These are phyloP conservation scores for Paramecium sexaurelia DNA, from an alignment of 73 alveolate species.

Conservation along the genomic window DNA sequence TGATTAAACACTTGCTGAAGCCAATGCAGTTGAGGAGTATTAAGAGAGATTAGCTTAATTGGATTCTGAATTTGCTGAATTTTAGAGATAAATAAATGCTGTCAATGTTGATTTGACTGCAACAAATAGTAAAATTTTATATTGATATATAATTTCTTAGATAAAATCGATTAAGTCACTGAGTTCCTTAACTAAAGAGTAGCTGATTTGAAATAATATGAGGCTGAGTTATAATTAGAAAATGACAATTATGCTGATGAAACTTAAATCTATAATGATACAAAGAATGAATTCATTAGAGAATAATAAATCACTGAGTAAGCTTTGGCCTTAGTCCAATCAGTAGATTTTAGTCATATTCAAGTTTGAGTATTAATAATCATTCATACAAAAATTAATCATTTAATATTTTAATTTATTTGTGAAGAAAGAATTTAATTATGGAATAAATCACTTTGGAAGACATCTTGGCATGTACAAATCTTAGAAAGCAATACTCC, in stretches of 20 bases:
- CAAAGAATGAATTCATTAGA: conserved; percentile 10
- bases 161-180: not conserved
- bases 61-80: conserved; percentile 23
- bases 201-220: not conserved
- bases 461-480: not conserved
- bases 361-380: conserved; percentile 27
- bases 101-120: conserved; percentile 52
- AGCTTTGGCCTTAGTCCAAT: conserved; percentile 45
- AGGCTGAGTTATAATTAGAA: not conserved
- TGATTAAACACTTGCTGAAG: conserved; percentile 29
- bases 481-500: not conserved
- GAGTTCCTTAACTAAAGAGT: conserved; percentile 8
- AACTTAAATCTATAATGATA: conserved; percentile 1
- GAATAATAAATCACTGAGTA: conserved; percentile 34
- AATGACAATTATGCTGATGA: conserved; percentile 37
- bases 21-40: not conserved
- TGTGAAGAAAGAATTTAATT: not conserved
- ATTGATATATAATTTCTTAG: not conserved
- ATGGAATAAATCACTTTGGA: not conserved
- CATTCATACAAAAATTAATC: not conserved
- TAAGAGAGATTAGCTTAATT: conserved; percentile 34
- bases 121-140: not conserved
- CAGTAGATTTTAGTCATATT: conserved; percentile 14
- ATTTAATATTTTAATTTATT: not conserved
- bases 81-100: conserved; percentile 51